phyloP scores from a whole-genome alignment of 352 stramenopile species.

The Globisporangium heterothallicum region DNA sequence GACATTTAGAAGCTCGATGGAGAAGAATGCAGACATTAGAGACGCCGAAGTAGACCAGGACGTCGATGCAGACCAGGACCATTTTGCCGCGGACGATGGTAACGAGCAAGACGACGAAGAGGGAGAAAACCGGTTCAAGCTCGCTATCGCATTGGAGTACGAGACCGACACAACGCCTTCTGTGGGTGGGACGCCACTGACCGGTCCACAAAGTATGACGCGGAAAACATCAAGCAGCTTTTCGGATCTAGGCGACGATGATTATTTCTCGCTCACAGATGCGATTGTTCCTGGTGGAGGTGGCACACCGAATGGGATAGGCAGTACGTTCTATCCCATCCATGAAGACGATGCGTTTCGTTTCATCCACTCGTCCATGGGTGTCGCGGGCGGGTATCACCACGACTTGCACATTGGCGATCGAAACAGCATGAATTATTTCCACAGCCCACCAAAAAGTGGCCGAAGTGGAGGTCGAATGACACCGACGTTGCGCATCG shows the following conservation, averaged over 20 bases:
- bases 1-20: constrained; percentile 19
- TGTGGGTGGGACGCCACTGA: constrained; percentile 13
- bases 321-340: constrained; percentile 67
- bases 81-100: constrained; percentile 15
- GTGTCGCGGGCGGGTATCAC: constrained; percentile 19
- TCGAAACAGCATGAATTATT: constrained; percentile 11
- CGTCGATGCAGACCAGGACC: constrained; percentile 21
- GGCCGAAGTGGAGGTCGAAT: constrained; percentile 36
- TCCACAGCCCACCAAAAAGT: constrained; percentile 31
- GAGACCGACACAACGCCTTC: constrained; percentile 48
- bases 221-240: constrained; percentile 86
- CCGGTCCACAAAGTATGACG: constrained; percentile 37
- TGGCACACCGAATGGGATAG: constrained; percentile 29
- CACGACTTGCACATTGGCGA: constrained; percentile 19
- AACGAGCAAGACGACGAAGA: constrained; percentile 20
- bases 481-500: constrained; percentile 55
- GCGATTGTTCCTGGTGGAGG: constrained; percentile 31
- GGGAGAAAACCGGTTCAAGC: constrained; percentile 36
- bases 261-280: constrained; percentile 75
- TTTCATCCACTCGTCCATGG: constrained; percentile 51
- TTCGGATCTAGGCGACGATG: constrained; percentile 82
- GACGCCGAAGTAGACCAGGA: background rate
- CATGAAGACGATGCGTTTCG: constrained; percentile 72
- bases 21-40: constrained; percentile 10
- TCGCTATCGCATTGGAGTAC: constrained; percentile 60